phyloP scores from a whole-genome alignment of 495 filamentous ascomycete species.

The Neurospora tetraspora region DNA sequence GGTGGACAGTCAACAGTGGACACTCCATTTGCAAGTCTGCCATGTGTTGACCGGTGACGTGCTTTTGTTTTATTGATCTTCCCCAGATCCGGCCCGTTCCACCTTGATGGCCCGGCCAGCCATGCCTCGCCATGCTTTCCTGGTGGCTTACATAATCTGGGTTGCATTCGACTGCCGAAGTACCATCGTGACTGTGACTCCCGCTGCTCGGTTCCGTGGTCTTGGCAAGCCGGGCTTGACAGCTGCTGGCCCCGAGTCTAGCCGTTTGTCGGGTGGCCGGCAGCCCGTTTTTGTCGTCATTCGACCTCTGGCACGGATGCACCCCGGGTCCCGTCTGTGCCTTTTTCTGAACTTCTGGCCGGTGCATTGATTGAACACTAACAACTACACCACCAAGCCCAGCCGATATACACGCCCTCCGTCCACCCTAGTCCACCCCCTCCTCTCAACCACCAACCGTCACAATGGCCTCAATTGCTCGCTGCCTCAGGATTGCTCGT shows the following conservation, averaged over 20 bases:
- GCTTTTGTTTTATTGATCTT: neutral
- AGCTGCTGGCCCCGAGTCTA: neutral
- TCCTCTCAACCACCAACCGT: neutral
- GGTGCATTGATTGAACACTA: neutral
- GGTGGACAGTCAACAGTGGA: neutral
- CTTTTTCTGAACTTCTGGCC: neutral
- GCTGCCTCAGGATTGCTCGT: constrained; percentile 31
- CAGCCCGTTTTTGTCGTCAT: neutral
- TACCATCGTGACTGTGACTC: neutral
- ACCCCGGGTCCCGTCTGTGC: neutral
- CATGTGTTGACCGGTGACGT: neutral
- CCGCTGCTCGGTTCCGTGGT: neutral
- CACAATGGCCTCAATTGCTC: constrained; percentile 40
- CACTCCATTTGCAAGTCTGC: neutral
- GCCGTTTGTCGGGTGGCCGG: neutral
- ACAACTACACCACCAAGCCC: neutral
- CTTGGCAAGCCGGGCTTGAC: neutral
- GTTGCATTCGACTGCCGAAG: neutral
- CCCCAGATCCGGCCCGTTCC: neutral
- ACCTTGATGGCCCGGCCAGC: neutral
- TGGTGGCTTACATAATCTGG: neutral
- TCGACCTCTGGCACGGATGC: neutral
- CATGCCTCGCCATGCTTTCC: neutral
- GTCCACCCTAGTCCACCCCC: neutral
- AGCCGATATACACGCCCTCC: neutral